A percentile compares a stretch with the other conserved stretches of the same genome.
Conservation (phyloP, 495 filamentous ascomycete species). For the Neurospora sp. region DNA sequence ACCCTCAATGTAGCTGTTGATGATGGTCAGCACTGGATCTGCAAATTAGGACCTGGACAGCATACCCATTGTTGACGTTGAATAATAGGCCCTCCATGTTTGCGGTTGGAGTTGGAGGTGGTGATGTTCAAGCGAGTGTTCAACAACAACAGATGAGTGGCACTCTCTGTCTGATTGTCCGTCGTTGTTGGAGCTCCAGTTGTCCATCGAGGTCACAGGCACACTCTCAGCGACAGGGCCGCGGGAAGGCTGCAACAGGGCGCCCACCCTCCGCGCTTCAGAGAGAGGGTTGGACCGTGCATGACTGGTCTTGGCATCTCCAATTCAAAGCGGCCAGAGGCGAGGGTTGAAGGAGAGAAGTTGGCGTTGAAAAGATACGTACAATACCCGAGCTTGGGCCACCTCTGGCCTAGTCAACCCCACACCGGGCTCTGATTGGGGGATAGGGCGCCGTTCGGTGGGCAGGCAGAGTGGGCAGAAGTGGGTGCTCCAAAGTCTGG, state of each 20-base stretch:
- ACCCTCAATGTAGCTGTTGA: conserved; percentile 79
- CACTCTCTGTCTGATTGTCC: conserved; percentile 1
- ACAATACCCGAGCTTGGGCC: background rate
- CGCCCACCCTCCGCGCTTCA: background rate
- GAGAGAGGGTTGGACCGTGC: background rate
- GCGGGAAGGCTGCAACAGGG: background rate
- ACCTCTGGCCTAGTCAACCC: background rate
- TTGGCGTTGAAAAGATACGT: background rate
- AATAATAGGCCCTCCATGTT: conserved; percentile 93
- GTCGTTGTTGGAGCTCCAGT: background rate
- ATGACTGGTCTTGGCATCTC: background rate
- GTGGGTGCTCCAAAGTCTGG: conserved; percentile 16
- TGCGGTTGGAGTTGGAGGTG: conserved; percentile 3
- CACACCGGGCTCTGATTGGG: background rate
- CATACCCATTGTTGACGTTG: conserved; percentile 89
- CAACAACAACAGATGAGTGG: conserved; percentile 4
- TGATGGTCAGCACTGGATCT: conserved; percentile 21
- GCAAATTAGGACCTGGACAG: background rate
- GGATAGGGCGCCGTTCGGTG: background rate
- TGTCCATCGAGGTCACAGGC: background rate
- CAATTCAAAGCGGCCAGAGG: background rate
- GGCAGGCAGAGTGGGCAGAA: background rate
- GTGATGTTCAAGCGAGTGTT: background rate
- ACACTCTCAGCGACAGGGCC: background rate
- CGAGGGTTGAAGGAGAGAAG: background rate